Percentiles rank a stretch among this genome's conserved stretches.
Conservation (phyloP, 108 stramenopile species). For the Cylindrotheca closterium region DNA sequence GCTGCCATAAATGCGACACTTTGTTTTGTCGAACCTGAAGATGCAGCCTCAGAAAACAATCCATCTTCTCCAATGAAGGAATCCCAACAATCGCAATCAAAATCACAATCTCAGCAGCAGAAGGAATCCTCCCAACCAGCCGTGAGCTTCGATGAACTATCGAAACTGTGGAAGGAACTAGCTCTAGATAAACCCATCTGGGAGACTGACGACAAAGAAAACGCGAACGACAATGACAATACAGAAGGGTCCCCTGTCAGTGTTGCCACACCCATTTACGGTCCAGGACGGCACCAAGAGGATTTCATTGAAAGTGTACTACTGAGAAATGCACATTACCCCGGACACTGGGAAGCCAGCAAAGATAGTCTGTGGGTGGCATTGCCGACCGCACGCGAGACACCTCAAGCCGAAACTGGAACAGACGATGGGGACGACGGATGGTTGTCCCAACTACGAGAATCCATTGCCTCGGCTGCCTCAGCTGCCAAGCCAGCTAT, state of each 20-base stretch:
- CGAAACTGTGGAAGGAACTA: slow-evolving; percentile 28
- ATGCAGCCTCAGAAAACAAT: background rate
- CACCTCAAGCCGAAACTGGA: background rate
- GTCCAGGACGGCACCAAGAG: slow-evolving; percentile 64
- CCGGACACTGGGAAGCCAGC: slow-evolving; percentile 83
- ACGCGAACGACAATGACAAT: background rate
- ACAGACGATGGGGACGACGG: slow-evolving; percentile 55
- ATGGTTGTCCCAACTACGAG: slow-evolving; percentile 74
- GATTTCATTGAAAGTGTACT: slow-evolving; percentile 73
- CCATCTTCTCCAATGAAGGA: background rate
- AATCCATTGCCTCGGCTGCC: slow-evolving; percentile 50
- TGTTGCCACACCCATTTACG: slow-evolving; percentile 35
- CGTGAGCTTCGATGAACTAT: slow-evolving; percentile 12
- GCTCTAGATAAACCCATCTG: slow-evolving; percentile 31
- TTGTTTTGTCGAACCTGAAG: slow-evolving; percentile 45
- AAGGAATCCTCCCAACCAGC: slow-evolving; percentile 13
- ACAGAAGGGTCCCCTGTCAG: slow-evolving; percentile 14
- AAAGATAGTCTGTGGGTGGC: slow-evolving; percentile 71
- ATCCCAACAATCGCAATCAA: background rate
- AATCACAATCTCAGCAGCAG: background rate
- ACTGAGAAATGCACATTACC: slow-evolving; percentile 77
- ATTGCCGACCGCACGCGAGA: slow-evolving; percentile 39
- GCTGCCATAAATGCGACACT: slow-evolving; percentile 57
- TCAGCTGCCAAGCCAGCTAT: slow-evolving; percentile 4
- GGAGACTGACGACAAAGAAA: slow-evolving; percentile 2